Percentiles rank a stretch among this genome's conserved stretches.
Conservation (phyloP, 495 filamentous ascomycete genomes). For the Rostrohypoxylon terebratum region DNA sequence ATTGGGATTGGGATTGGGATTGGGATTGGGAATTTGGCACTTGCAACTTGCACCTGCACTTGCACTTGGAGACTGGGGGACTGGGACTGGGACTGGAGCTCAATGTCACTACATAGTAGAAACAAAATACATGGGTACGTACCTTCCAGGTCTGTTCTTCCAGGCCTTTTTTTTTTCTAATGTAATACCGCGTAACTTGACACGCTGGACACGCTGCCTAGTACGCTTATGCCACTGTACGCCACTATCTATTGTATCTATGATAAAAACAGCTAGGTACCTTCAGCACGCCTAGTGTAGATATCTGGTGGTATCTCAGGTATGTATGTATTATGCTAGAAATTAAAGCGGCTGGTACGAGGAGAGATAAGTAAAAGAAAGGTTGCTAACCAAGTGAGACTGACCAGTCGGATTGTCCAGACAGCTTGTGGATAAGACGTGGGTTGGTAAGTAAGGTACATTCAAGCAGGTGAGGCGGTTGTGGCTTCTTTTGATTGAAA, state of each 20-base stretch:
- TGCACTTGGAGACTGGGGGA: no score
- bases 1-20: slow-evolving; percentile 26
- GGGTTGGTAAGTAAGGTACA: slow-evolving; percentile 6
- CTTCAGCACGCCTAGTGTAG: no score
- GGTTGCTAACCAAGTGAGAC: slow-evolving; percentile 24
- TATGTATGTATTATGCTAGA: slow-evolving; percentile 37
- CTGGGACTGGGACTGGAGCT: no score
- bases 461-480: slow-evolving; percentile 41
- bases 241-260: no score
- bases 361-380: neutral
- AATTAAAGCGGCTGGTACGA: slow-evolving; percentile 41
- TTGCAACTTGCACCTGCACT: neutral
- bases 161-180: no score
- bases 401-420: slow-evolving; percentile 42
- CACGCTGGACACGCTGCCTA: neutral
- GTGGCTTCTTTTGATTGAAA: slow-evolving; percentile 35
- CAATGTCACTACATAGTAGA: neutral
- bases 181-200: neutral
- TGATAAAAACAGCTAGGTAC: no score
- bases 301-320: neutral
- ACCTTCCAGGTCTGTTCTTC: neutral
- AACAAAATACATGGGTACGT: neutral
- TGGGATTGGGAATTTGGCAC: slow-evolving; percentile 33
- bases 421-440: slow-evolving; percentile 28
- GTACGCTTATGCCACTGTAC: neutral